Evolutionary conservation across 257 asterid genomes (phyloP).

Genomic region (Nicotiana tomentosiformis): DNA sequence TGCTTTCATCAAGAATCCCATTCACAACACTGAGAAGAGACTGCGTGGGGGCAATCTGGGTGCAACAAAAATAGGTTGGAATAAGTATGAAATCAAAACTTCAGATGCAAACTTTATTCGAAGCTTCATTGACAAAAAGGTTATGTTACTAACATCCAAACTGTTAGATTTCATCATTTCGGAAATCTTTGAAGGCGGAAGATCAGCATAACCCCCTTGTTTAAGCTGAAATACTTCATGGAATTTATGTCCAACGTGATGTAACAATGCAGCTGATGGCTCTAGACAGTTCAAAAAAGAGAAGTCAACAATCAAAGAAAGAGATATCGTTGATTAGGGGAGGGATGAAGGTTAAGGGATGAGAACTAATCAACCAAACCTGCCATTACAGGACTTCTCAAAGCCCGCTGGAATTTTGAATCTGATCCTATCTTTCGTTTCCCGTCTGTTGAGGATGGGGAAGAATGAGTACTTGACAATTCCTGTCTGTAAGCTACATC

Average conservation of each 20-base stretch:
- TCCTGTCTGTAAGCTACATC: conserved; percentile 35
- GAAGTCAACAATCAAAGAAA: not conserved
- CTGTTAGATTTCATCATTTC: conserved; percentile 92
- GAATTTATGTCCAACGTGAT: conserved; percentile 58
- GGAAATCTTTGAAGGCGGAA: conserved; percentile 65
- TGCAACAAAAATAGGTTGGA: conserved; percentile 4
- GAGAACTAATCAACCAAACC: conserved; percentile 26
- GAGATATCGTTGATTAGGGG: not conserved
- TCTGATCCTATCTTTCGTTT: conserved; percentile 30
- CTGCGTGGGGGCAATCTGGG: conserved; percentile 93
- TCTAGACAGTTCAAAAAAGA: conserved; percentile 19
- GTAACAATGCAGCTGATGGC: conserved; percentile 39
- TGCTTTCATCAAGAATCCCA: conserved; percentile 81
- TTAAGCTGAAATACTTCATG: conserved; percentile 83
- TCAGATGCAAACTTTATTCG: not conserved
- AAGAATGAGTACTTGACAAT: conserved; percentile 25
- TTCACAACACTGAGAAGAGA: conserved; percentile 76
- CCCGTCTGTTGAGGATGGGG: conserved; percentile 49
- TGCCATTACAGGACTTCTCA: conserved; percentile 44
- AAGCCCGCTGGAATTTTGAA: conserved; percentile 38
- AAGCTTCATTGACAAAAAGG: not conserved
- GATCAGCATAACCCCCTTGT: conserved; percentile 69
- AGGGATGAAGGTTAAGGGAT: not conserved
- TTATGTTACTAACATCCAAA: conserved; percentile 60
- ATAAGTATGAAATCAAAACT: not conserved